These are phyloP conservation scores for Daldinia concentrica DNA, from an alignment of 495 filamentous ascomycete species.

Conservation along the genomic window DNA sequence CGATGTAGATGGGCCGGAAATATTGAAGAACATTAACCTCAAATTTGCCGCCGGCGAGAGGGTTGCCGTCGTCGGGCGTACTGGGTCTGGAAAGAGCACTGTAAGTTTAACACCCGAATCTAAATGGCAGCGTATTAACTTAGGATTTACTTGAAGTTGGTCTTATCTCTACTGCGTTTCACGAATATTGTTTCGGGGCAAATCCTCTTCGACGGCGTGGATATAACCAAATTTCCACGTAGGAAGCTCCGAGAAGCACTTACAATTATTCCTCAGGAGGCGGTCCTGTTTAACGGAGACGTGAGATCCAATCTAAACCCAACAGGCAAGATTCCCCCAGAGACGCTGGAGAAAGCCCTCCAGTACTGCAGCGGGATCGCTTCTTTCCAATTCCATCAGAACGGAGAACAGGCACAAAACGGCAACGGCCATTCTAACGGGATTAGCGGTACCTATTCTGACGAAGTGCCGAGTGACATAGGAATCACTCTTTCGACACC, in stretches of 20 bases:
- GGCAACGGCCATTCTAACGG: conserved; percentile 37
- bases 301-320: conserved; percentile 62
- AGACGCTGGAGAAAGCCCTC: conserved; percentile 54
- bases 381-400: conserved; percentile 54
- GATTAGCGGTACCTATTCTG: conserved; percentile 37
- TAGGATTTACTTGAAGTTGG: conserved; percentile 45
- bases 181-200: conserved; percentile 59
- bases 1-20: conserved; percentile 55
- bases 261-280: conserved; percentile 67
- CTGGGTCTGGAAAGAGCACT: conserved; percentile 69
- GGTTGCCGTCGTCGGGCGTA: conserved; percentile 65
- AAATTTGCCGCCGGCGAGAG: conserved; percentile 61
- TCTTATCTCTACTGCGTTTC: conserved; percentile 64
- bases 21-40: conserved; percentile 63
- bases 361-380: conserved; percentile 56
- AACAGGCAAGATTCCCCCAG: conserved; percentile 53
- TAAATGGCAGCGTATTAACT: conserved; percentile 29
- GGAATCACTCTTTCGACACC: conserved; percentile 52
- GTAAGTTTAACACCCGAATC: conserved; percentile 37
- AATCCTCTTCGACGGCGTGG: conserved; percentile 63
- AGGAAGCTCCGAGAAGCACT: conserved; percentile 61
- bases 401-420: conserved; percentile 38
- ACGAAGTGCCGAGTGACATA: conserved; percentile 26
- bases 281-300: conserved; percentile 63
- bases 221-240: conserved; percentile 59